phyloP scores from a whole-genome alignment of 108 stramenopile genomes.

The Cyclotella kingstonii region DNA sequence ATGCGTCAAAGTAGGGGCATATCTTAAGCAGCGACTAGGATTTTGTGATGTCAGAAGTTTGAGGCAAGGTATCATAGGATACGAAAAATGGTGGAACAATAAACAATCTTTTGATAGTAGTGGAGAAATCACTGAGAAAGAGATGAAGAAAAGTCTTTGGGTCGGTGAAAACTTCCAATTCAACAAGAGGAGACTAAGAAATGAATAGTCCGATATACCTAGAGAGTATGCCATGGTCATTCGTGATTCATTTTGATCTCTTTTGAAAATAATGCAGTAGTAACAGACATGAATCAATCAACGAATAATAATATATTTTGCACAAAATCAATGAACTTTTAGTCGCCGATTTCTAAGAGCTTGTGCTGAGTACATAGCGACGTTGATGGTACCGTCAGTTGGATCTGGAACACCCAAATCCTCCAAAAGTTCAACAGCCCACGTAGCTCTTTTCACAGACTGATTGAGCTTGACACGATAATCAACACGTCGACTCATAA shows the following conservation, averaged over 20 bases:
- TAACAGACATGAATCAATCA: not conserved
- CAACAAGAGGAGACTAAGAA: slow-evolving; percentile 53
- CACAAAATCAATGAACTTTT: slow-evolving; percentile 21
- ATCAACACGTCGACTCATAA: slow-evolving; percentile 81
- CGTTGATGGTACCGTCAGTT: slow-evolving; percentile 65
- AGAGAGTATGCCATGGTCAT: too few species aligned
- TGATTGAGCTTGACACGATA: slow-evolving; percentile 71
- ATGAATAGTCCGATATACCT: too few species aligned
- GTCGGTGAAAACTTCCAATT: slow-evolving; percentile 64
- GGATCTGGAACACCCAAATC: slow-evolving; percentile 75
- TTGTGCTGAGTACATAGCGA: slow-evolving; percentile 48
- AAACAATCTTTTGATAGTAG: not conserved
- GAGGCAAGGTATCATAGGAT: slow-evolving; percentile 77
- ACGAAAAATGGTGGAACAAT: slow-evolving; percentile 41
- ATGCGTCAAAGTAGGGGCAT: slow-evolving; percentile 83
- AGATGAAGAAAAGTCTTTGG: slow-evolving; percentile 39
- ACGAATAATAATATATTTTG: too few species aligned
- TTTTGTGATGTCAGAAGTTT: slow-evolving; percentile 71
- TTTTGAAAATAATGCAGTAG: not conserved
- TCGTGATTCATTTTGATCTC: too few species aligned
- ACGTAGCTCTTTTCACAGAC: slow-evolving; percentile 62
- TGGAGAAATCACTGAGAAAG: slow-evolving; percentile 2
- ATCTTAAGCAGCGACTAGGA: slow-evolving; percentile 68
- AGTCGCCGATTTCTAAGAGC: slow-evolving; percentile 30
- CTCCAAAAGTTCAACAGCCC: slow-evolving; percentile 72